Base-by-base conservation (phyloP, 106 monocot species). In the Cymbidium sinense region DNA sequence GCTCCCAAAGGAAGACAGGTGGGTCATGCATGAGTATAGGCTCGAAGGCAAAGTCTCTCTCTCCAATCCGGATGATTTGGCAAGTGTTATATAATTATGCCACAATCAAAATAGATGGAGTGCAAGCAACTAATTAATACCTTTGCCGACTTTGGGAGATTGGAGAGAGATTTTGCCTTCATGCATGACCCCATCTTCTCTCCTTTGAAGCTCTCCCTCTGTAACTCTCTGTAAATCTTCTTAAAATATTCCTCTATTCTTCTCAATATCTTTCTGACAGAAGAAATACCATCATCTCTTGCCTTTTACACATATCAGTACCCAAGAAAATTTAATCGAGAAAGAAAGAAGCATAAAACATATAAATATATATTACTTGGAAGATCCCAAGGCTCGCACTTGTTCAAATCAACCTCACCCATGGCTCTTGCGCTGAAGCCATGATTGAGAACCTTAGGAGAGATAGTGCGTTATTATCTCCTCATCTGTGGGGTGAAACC, bases 241-340 rank as follows among this genome's bases (percentile, higher is more conserved):
- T 74, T 92, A n/a, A n/a, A n/a, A 69, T 95, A 92, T 44, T 92
- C 95, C 92, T 1, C 92, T 95, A 4, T 92, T 92, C 75, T 95
- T 95, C 95, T n/a, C 95, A 95, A 70, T 89, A 70, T 89, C 89
- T 77, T 78, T 89, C 51, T 82, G 67, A 73, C 87, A 87, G 87
- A 91, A 91, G 84, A 91, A 91, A 80, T 89, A 95, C 89, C 87
- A 89, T 91, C 95, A 95, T 91, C 61, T 85, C n/a, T 95, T 18
- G 91, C 91, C 54, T 43, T 87, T 9, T 15, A 43, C 23, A n/a
- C 35, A 31, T 31, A 67, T 33, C 28, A 30, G 33, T 28, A 13
- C 31, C 12, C 9, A 27, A 33, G 31, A 67, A 30, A 17, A 4
- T 2, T 12, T 2, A n/a, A 17, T 30, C 1, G 67, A 67, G 31